Evolutionary conservation across 176 grass and related monocot genomes (phyloP), one percentile per base, ranked within the genome.

Genomic region (Elymus sibiricus): DNA sequence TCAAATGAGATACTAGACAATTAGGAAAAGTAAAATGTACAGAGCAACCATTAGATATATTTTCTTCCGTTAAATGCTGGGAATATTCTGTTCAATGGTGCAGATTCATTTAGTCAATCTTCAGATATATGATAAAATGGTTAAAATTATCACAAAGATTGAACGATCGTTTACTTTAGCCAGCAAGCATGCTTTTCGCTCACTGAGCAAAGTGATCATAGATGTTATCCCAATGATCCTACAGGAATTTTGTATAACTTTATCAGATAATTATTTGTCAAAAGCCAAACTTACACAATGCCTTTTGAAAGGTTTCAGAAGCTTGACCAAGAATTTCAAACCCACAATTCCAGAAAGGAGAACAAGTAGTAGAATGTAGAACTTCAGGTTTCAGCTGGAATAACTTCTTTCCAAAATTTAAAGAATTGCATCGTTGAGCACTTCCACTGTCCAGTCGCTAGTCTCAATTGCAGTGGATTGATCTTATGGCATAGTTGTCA

Each of bases 401-500:
- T 67, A 89, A 71, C 79, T 71, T 91, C 65, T 61, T 82, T 82
- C n/a, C 4, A 40, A 64, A 11, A 12, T 72, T 68, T 85, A 5
- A 5, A 27, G 14, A 26, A 7, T 60, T 34, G 25, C 59, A 27
- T 28, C 10, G 2, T 38, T 58, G 22, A 3, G 12, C 13, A 69
- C 28, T 13, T 80, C 9, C 24, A 21, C 4, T 67, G 6, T 2
- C 4, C 58, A 34, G 10, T 39, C 7, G 9, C 22, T n/a, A 67
- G 55, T 82, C 27, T 60, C 26, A 46, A 27, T 3, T 83, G 60
- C 25, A 83, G 46, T 47, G 46, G 19, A 77, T 44, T 38, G 21
- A 69, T 37, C 35, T 69, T 69, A 69, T 28, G 16, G 39, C 58
- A 84, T 31, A n/a, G 24, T 51, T 32, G 22, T 79, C 31, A 14